Conservation (phyloP, 106 monocot genomes). For the Xerophyta viscosa region DNA sequence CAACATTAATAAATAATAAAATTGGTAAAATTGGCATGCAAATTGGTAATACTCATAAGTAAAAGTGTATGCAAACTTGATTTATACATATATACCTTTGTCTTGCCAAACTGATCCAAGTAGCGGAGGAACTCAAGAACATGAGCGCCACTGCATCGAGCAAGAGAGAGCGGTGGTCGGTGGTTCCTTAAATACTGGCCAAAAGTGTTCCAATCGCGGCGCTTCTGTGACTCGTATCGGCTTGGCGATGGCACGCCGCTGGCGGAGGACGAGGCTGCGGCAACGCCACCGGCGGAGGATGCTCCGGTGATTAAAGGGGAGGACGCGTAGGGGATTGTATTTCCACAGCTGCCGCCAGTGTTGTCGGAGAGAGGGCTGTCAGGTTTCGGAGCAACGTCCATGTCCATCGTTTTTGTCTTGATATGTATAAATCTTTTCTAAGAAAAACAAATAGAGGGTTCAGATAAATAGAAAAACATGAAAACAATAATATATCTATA, state of each 20-base stretch:
- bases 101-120: slow-evolving; percentile 73
- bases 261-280: neutral
- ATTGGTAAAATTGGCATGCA: no score
- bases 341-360: neutral
- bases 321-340: neutral
- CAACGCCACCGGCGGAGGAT: neutral
- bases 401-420: neutral
- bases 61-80: no score
- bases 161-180: slow-evolving; percentile 45
- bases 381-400: slow-evolving; percentile 2
- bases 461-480: no score
- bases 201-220: slow-evolving; percentile 75
- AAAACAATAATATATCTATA: no score
- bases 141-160: slow-evolving; percentile 61
- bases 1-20: no score
- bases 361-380: slow-evolving; percentile 5
- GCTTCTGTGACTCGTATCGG: slow-evolving; percentile 62
- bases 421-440: no score
- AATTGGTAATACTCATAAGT: no score
- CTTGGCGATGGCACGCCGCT: slow-evolving; percentile 22
- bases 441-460: no score
- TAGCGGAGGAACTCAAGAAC: slow-evolving; percentile 69
- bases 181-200: slow-evolving; percentile 51
- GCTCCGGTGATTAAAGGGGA: neutral
- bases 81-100: slow-evolving; percentile 27